Percentiles rank a stretch among this genome's conserved stretches.
These are phyloP conservation scores for Dorcoceras hygrometricum DNA, from an alignment of 257 asterid species.

Conservation along the genomic window DNA sequence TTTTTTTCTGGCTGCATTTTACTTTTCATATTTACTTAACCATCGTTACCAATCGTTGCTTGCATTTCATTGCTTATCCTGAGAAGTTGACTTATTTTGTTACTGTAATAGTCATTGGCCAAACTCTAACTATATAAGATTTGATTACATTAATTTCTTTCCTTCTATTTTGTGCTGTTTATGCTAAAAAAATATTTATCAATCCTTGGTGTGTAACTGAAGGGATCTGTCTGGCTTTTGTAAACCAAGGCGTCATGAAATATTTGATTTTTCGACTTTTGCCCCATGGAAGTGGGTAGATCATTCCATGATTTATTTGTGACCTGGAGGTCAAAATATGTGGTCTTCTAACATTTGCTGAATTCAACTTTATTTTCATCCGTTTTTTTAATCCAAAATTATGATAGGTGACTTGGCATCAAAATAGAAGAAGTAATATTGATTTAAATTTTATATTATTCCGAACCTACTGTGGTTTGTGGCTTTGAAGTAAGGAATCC, in stretches of 20 bases:
- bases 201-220: neutral
- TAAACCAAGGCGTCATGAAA: neutral
- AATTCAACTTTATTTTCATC: neutral
- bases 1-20: neutral
- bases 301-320: neutral
- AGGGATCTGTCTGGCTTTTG: neutral
- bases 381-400: neutral
- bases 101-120: neutral
- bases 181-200: too few species aligned
- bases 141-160: too few species aligned
- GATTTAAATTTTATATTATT: too few species aligned
- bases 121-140: neutral
- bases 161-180: neutral
- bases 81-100: neutral
- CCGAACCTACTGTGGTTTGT: neutral
- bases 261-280: neutral
- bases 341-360: neutral
- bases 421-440: too few species aligned
- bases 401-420: neutral
- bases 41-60: neutral
- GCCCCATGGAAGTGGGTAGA: neutral
- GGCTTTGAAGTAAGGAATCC: neutral
- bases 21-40: neutral
- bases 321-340: neutral
- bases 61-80: neutral